Evolutionary conservation across 176 grass and related monocot species (phyloP), one percentile per base, ranked within the genome.

Genomic region (Triticum turgidum): DNA sequence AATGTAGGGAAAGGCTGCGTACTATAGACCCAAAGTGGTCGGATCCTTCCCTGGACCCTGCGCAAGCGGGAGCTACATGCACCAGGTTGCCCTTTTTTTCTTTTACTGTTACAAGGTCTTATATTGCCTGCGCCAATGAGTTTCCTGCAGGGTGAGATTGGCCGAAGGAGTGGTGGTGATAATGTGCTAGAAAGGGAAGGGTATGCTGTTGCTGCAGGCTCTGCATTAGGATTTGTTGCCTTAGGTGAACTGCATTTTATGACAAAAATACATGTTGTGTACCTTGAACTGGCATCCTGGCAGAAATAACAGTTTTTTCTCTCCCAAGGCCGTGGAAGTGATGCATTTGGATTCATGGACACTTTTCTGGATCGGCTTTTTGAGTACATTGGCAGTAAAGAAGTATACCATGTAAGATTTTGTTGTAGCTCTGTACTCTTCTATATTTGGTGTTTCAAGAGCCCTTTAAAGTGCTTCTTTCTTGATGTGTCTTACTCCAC

Each of bases 181-280:
- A 98, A 95, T 91, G 96, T 95, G 72, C 90, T 98, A 71, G 96
- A 98, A 95, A 93, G 96, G 84, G 96, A 98, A 98, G 96, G 96
- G 61, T 98, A 95, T 76, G 91, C 96, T 63, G 93, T 98, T 95
- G 96, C 96, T 88, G 96, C 96, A 52, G 96, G 96, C 68, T 95
- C 93, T 84, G 96, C 96, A 39, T 74, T 98, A 80, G 96, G 96
- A 77, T 82, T 98, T 82, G 93, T 98, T 73, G 96, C 96, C 61
- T 92, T 98, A 92, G 96, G 96, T 98, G 89, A 76, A 74, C 83
- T 70, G 34, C 25, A 47, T 87, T 81, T 87, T 25, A 85, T 82
- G 17, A 83, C 3, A 86, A 74, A 52, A 42, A 39, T 76, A 63
- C 80, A 2, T 87, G 38, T 82, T 92, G 24, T 63, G 34, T 83